These are phyloP conservation scores for Wickerhamiella azyma DNA, from an alignment of 805 yeast species.

Conservation along the genomic window DNA sequence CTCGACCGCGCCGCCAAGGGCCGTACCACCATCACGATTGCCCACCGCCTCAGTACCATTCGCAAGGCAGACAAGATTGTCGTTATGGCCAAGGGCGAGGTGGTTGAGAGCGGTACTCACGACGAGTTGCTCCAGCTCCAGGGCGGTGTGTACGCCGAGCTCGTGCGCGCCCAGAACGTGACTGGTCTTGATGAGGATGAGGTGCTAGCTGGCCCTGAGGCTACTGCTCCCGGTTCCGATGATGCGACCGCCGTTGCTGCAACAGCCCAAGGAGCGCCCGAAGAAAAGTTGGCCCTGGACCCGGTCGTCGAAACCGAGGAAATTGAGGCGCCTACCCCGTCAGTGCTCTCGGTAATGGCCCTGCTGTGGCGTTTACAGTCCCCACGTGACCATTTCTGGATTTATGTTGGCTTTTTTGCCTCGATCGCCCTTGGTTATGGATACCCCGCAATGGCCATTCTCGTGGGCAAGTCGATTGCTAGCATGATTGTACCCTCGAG, in stretches of 20 bases:
- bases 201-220: not conserved
- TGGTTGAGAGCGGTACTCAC: conserved; percentile 35
- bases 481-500: conserved; percentile 25
- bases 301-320: not conserved
- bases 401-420: conserved; percentile 19
- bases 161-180: conserved; percentile 29
- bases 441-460: conserved; percentile 27
- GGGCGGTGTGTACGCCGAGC: conserved; percentile 21
- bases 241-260: not conserved
- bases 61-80: conserved; percentile 44
- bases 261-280: not conserved
- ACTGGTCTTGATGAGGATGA: not conserved
- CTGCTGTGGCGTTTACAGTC: conserved; percentile 19
- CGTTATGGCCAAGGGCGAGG: conserved; percentile 38
- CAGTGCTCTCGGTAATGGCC: conserved; percentile 2
- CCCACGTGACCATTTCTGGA: conserved; percentile 16
- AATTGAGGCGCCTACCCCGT: not conserved
- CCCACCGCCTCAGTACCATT: conserved; percentile 45
- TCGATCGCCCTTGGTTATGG: conserved; percentile 27
- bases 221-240: too few relatives aligned
- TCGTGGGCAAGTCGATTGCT: conserved; percentile 27
- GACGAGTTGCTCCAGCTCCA: conserved; percentile 23
- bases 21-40: conserved; percentile 42
- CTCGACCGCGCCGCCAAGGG: conserved; percentile 25
- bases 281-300: not conserved